Evolutionary conservation across 768 basidiomycete genomes (phyloP), one percentile per base, ranked within the genome.

Genomic region (Tricholomella constricta): DNA sequence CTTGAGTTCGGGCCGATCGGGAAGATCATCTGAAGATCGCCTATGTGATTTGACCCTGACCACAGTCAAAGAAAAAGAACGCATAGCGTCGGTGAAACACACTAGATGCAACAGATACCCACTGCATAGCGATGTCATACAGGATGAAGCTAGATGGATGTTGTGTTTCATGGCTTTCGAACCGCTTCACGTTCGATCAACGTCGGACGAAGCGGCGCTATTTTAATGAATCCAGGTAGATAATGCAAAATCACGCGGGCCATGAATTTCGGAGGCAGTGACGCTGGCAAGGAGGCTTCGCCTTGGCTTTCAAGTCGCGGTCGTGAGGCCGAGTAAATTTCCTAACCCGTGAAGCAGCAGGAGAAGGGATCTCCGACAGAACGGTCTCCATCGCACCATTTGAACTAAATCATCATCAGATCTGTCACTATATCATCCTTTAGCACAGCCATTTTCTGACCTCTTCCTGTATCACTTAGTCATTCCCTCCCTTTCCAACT

Each of bases 391-490:
- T 49, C 43, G 36, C 44, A 19, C 36, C 17, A n/a, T n/a, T 19
- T 14, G 26, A 15, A 42, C 26, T 12, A 27, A 17, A 27, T 19
- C 34, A 53, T 55, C 50, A 45, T 50, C 56, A 55, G 5, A 59
- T 59, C 57, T 59, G 54, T 58, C 53, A 55, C 31, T 40, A 51
- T 35, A 47, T 47, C 40, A 45, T 27, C 20, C 37, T 25, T 37
- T 15, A 48, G 38, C 57, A 59, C 57, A 59, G 54, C 57, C 57
- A 58, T 58, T 50, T 42, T 45, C 27, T 48, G 23, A 37, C 22
- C 15, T 36, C 20, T 25, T 45, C 45, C 37, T 6, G 22, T 34
- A 15, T 37, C 15, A n/a, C 10, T 25, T 17, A 26, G 5, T 4
- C n/a, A 27, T 42, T 44, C 27, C 10, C 31, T 26, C 12, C 46